A percentile compares a stretch with the other conserved stretches of the same genome.
These are phyloP conservation scores for Candida anutae DNA, from an alignment of 1,139 yeast species.

Conservation along the genomic window DNA sequence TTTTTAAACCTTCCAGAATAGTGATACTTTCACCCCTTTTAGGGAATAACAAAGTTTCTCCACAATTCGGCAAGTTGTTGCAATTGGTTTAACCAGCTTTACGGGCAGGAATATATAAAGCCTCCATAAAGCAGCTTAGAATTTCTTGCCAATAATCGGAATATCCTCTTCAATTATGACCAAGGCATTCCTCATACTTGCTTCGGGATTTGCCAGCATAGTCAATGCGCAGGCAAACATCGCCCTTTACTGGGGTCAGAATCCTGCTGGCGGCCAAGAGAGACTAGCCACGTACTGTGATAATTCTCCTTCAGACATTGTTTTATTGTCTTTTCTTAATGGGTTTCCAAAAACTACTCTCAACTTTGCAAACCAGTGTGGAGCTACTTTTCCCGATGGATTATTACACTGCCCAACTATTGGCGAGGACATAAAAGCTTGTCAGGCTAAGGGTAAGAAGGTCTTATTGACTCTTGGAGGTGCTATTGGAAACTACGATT, in stretches of 20 bases:
- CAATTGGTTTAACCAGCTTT: no score
- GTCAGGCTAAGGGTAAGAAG: slow-evolving; percentile 12
- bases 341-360: slow-evolving; percentile 8
- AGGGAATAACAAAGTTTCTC: no score
- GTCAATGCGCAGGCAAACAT: slow-evolving; percentile 4
- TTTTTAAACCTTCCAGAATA: no score
- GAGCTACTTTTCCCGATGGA: slow-evolving; percentile 8
- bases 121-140: no score
- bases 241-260: slow-evolving; percentile 17
- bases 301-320: slow-evolving; percentile 8
- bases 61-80: no score
- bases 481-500: slow-evolving; percentile 10
- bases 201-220: slow-evolving; percentile 1
- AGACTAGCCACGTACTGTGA: slow-evolving; percentile 10
- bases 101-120: no score
- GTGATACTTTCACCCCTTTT: no score
- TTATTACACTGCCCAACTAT: slow-evolving; percentile 10
- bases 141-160: no score
- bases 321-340: slow-evolving; percentile 12
- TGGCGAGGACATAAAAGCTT: slow-evolving; percentile 12
- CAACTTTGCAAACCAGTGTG: slow-evolving; percentile 12
- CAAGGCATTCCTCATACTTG: background rate
- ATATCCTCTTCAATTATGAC: no score
- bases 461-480: slow-evolving; percentile 15
- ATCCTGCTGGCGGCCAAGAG: slow-evolving; percentile 9